Conservation (phyloP, 2,329 filamentous ascomycete genomes). For the Pestalotiopsis sp. region DNA sequence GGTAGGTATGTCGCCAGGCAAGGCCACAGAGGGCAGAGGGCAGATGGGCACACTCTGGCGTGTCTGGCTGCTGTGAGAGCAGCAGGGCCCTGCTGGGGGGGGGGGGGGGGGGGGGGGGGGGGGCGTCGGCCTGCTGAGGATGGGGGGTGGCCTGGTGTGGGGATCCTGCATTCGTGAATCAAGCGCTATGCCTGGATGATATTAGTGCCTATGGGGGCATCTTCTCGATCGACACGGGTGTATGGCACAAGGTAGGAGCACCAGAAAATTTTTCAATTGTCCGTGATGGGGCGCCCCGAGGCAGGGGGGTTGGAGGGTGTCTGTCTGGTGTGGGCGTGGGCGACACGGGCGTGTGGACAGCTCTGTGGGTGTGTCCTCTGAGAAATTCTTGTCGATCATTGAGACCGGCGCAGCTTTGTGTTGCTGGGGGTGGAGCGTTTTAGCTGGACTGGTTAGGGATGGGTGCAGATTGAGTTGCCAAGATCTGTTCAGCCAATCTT, state of each 20-base stretch:
- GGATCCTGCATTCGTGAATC: slow-evolving; percentile 6
- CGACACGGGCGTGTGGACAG: neutral
- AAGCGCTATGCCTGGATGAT: neutral
- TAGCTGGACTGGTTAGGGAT: slow-evolving; percentile 13
- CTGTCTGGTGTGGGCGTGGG: neutral
- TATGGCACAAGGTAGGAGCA: neutral
- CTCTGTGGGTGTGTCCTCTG: neutral
- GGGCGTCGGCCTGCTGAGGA: no score
- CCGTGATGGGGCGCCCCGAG: neutral
- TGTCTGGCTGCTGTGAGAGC: neutral
- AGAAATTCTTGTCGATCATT: slow-evolving; percentile 3
- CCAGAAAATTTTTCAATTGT: slow-evolving; percentile 5
- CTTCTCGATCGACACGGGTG: slow-evolving; percentile 1
- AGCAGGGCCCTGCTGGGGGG: no score
- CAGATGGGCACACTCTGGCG: neutral
- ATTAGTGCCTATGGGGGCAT: neutral
- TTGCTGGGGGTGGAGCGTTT: slow-evolving; percentile 9
- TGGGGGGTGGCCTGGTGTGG: neutral
- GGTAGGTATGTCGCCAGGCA: neutral
- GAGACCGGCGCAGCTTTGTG: slow-evolving; percentile 5
- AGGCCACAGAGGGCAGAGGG: neutral
- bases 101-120: no score
- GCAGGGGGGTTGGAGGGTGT: neutral
- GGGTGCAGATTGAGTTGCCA: slow-evolving; percentile 9
- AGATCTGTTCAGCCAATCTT: slow-evolving; percentile 3